phyloP scores from a whole-genome alignment of 257 asterid genomes.

The Scutellaria minor region DNA sequence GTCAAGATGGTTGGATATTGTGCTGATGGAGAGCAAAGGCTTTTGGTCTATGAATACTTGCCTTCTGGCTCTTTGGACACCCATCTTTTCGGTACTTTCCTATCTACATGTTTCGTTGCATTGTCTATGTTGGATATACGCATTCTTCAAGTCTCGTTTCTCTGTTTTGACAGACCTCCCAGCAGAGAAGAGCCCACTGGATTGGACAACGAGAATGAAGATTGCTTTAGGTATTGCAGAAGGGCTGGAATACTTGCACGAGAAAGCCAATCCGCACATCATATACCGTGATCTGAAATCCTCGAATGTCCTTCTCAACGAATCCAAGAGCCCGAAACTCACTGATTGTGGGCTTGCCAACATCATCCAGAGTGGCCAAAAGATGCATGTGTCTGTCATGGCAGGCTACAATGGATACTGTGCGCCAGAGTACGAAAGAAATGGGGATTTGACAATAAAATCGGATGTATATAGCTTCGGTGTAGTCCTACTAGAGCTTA shows the following conservation, averaged over 20 bases:
- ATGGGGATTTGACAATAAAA: conserved; percentile 59
- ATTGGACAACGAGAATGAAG: conserved; percentile 70
- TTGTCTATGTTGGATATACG: background rate
- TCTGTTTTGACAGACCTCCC: conserved; percentile 45
- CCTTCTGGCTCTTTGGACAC: conserved; percentile 61
- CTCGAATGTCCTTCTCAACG: conserved; percentile 56
- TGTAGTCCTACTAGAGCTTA: conserved; percentile 66
- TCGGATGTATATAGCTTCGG: conserved; percentile 78
- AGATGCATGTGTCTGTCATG: conserved; percentile 54
- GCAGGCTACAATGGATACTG: conserved; percentile 53
- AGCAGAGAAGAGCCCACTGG: conserved; percentile 46
- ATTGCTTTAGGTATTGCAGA: conserved; percentile 68
- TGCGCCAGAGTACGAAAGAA: conserved; percentile 70
- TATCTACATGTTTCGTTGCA: background rate
- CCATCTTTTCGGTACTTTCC: conserved; percentile 62
- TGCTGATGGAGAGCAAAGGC: conserved; percentile 97
- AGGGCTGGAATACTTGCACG: conserved; percentile 72
- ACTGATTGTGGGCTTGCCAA: conserved; percentile 65
- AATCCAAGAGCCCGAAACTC: conserved; percentile 51
- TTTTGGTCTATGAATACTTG: conserved; percentile 84
- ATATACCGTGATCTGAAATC: conserved; percentile 68
- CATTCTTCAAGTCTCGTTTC: background rate
- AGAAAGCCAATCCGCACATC: conserved; percentile 58
- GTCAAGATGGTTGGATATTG: conserved; percentile 82
- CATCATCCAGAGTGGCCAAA: conserved; percentile 52